Percentiles rank a stretch among this genome's conserved stretches.
phyloP scores from a whole-genome alignment of 352 stramenopile genomes.

The Chrysophaeum taylorii region DNA sequence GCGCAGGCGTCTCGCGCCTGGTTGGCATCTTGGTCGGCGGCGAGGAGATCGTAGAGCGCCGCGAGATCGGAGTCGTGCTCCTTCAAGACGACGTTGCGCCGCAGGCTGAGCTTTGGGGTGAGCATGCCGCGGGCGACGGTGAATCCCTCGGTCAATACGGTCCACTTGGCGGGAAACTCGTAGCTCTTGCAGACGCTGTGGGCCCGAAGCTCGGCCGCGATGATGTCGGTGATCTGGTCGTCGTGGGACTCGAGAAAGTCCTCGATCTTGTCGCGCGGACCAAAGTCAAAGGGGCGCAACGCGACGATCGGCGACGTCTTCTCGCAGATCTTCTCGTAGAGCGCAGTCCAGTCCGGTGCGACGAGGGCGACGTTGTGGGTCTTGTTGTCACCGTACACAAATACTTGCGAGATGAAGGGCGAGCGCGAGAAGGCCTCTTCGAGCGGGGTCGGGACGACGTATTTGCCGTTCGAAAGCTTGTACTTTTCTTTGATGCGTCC shows the following conservation, averaged over 20 bases:
- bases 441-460: conserved; percentile 58
- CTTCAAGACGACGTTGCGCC: conserved; percentile 72
- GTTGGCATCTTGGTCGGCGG: not conserved
- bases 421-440: conserved; percentile 56
- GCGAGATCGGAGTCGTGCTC: conserved; percentile 64
- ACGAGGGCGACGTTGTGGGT: conserved; percentile 60
- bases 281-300: not conserved
- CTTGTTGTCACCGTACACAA: conserved; percentile 56
- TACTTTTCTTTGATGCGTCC: conserved; percentile 68
- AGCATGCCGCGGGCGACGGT: conserved; percentile 74
- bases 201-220: conserved; percentile 41
- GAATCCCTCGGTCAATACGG: conserved; percentile 44
- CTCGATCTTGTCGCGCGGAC: not conserved
- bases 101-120: conserved; percentile 85
- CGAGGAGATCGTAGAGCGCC: conserved; percentile 67
- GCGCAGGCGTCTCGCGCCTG: too few species aligned
- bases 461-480: conserved; percentile 74
- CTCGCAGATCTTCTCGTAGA: conserved; percentile 34
- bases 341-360: conserved; percentile 51
- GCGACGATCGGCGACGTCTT: not conserved
- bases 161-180: conserved; percentile 34
- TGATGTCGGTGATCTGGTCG: conserved; percentile 36
- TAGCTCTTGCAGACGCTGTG: conserved; percentile 50
- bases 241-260: conserved; percentile 26
- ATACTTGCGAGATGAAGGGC: conserved; percentile 53